phyloP scores from a whole-genome alignment of 495 filamentous ascomycete genomes.

The Neurospora africana region DNA sequence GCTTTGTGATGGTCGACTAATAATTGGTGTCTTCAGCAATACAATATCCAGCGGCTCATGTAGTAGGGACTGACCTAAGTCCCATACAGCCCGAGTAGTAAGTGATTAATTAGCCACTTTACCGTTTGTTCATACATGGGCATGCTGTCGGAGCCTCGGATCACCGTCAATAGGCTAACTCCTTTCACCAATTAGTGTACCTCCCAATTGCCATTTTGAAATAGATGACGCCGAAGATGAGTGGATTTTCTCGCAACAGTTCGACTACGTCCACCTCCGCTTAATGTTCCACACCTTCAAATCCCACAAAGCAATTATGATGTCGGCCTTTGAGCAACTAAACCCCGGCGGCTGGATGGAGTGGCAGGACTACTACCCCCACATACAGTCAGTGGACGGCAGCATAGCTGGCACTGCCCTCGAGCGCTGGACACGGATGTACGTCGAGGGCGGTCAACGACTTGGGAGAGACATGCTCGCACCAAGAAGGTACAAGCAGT shows the following conservation, averaged over 20 bases:
- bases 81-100: slow-evolving; percentile 34
- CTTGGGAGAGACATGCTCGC: slow-evolving; percentile 15
- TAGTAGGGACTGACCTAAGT: slow-evolving; percentile 37
- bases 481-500: slow-evolving; percentile 16
- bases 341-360: slow-evolving; percentile 42
- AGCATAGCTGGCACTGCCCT: slow-evolving; percentile 18
- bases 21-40: slow-evolving; percentile 8
- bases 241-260: slow-evolving; percentile 33
- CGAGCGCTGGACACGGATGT: slow-evolving; percentile 21
- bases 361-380: slow-evolving; percentile 32
- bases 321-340: slow-evolving; percentile 30
- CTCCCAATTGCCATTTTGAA: slow-evolving; percentile 38
- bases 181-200: slow-evolving; percentile 17
- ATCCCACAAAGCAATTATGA: slow-evolving; percentile 3
- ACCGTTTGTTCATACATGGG: slow-evolving; percentile 3
- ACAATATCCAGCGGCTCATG: slow-evolving; percentile 14
- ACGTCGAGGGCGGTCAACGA: slow-evolving; percentile 15
- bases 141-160: neutral
- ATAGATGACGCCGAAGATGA: slow-evolving; percentile 42
- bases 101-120: neutral
- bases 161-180: neutral
- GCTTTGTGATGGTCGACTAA: neutral
- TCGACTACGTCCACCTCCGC: slow-evolving; percentile 42
- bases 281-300: slow-evolving; percentile 33
- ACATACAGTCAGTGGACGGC: slow-evolving; percentile 21